A percentile compares a stretch with the other conserved stretches of the same genome.
phyloP scores from a whole-genome alignment of 352 stramenopile species.

The Pelagophyceae sp. region DNA sequence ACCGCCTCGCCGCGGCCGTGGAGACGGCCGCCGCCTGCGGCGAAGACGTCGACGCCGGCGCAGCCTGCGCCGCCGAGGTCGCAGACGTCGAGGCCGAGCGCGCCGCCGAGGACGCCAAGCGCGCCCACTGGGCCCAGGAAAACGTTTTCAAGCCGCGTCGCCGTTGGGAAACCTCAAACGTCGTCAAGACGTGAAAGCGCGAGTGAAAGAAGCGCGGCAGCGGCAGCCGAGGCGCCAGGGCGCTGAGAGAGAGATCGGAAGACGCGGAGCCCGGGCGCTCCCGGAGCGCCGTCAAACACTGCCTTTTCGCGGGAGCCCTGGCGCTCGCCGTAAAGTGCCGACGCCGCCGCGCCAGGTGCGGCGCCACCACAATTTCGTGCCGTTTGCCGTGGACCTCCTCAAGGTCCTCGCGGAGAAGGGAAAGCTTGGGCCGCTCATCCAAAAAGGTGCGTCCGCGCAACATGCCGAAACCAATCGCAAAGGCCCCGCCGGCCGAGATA shows the following conservation, averaged over 20 bases:
- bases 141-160: too few relatives aligned
- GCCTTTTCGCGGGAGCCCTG: too few relatives aligned
- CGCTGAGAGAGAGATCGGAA: too few relatives aligned
- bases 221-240: too few relatives aligned
- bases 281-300: too few relatives aligned
- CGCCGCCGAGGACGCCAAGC: conserved; percentile 51
- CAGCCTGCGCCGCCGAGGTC: background rate
- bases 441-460: conserved; percentile 43
- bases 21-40: conserved; percentile 25
- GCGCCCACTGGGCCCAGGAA: conserved; percentile 58
- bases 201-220: too few relatives aligned
- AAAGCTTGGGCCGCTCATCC: conserved; percentile 62
- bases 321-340: too few relatives aligned
- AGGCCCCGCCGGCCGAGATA: too few relatives aligned
- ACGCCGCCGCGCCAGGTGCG: conserved; percentile 68
- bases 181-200: too few relatives aligned
- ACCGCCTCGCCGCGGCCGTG: conserved; percentile 23
- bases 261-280: too few relatives aligned
- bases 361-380: conserved; percentile 92
- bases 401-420: conserved; percentile 78
- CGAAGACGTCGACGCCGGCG: conserved; percentile 30
- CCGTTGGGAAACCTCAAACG: too few relatives aligned
- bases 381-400: conserved; percentile 83
- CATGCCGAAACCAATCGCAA: too few relatives aligned
- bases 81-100: conserved; percentile 33